phyloP scores from a whole-genome alignment of 2,329 filamentous ascomycete genomes.

The Penicillium italicum region DNA sequence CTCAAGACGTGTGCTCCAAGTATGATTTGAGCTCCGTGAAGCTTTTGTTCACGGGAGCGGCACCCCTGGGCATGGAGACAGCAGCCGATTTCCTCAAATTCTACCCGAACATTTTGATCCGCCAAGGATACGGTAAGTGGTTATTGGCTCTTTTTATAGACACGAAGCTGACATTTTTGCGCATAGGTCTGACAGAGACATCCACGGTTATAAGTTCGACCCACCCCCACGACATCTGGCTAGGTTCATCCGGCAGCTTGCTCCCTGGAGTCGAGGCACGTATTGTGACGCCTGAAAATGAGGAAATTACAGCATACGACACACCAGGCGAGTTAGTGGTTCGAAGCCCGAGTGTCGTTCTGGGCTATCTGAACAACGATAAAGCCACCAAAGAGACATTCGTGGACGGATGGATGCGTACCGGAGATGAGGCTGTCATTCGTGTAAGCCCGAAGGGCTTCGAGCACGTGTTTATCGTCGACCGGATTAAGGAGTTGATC shows the following conservation, averaged over 20 bases:
- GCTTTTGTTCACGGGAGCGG: slow-evolving; percentile 69
- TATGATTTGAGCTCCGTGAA: slow-evolving; percentile 69
- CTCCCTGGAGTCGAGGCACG: slow-evolving; percentile 63
- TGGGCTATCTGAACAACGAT: slow-evolving; percentile 85
- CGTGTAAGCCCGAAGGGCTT: slow-evolving; percentile 60
- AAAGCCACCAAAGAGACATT: slow-evolving; percentile 81
- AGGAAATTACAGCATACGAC: slow-evolving; percentile 67
- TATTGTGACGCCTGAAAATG: slow-evolving; percentile 64
- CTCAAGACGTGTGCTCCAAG: slow-evolving; percentile 56
- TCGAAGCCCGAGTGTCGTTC: slow-evolving; percentile 69
- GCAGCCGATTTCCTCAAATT: slow-evolving; percentile 59
- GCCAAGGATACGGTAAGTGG: slow-evolving; percentile 65
- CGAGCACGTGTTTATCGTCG: slow-evolving; percentile 81
- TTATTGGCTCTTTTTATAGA: background rate
- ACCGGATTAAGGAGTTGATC: slow-evolving; percentile 75
- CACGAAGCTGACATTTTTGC: background rate
- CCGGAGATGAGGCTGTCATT: slow-evolving; percentile 78
- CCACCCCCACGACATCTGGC: slow-evolving; percentile 57
- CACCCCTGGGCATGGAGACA: slow-evolving; percentile 71
- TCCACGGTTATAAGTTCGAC: slow-evolving; percentile 65
- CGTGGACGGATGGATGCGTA: slow-evolving; percentile 73
- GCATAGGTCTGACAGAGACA: slow-evolving; percentile 69
- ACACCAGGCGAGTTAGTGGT: slow-evolving; percentile 77
- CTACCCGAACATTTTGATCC: slow-evolving; percentile 63
- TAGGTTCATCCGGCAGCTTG: slow-evolving; percentile 69